Conservation (phyloP, 805 yeast species). For the Metschnikowia santaceciliae region DNA sequence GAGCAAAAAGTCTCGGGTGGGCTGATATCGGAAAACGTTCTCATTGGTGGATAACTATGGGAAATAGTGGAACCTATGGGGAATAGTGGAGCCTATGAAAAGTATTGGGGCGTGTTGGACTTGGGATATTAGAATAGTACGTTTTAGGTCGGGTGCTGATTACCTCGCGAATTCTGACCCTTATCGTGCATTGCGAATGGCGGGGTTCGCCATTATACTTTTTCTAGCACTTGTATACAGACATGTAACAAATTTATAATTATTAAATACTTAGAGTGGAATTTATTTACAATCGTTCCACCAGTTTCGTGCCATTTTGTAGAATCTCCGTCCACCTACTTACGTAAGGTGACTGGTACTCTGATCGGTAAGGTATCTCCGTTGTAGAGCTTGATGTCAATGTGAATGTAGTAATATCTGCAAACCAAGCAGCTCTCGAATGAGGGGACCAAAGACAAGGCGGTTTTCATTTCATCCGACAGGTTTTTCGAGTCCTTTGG, state of each 20-base stretch:
- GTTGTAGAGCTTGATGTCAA: conserved; percentile 19
- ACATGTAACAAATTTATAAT: background rate
- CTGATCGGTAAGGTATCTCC: conserved; percentile 19
- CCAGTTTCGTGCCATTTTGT: background rate
- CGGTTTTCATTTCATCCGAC: conserved; percentile 15
- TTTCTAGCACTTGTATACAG: background rate
- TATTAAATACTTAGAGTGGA: background rate
- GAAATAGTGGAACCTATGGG: too few species aligned
- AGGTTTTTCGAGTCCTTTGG: conserved; percentile 9
- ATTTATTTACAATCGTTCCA: background rate
- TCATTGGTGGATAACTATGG: background rate
- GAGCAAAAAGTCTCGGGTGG: conserved; percentile 30
- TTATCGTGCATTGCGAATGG: background rate
- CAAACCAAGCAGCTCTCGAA: conserved; percentile 29
- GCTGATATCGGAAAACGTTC: background rate
- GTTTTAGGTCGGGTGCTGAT: background rate
- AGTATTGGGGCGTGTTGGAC: background rate
- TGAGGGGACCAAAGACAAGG: conserved; percentile 23
- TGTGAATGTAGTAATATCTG: conserved; percentile 22
- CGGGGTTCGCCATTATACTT: background rate
- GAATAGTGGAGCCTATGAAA: too few species aligned
- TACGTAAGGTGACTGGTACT: conserved; percentile 18
- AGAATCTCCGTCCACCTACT: background rate
- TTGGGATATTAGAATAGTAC: background rate
- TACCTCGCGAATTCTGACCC: background rate